Base-by-base conservation (phyloP, 2,329 filamentous ascomycete genomes). In the Tolypocladium guangdongense region DNA sequence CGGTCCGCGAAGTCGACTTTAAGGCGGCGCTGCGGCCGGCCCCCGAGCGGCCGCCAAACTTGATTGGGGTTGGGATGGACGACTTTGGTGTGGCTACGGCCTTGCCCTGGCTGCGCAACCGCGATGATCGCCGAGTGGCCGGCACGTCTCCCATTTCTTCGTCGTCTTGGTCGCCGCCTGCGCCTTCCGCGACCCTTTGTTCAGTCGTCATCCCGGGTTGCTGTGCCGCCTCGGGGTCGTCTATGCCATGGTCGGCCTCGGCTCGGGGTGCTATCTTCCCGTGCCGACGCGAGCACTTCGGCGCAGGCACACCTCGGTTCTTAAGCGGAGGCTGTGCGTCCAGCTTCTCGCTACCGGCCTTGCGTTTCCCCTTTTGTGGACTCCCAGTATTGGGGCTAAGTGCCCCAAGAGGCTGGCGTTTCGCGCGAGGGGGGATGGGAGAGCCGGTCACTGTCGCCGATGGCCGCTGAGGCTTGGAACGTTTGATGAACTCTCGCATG, bases 341-440 rank as follows among this genome's bases (percentile, higher is more conserved):
- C 2, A 33, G 51, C 5, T 53, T 52, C 8, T 57, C 62, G 8
- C 55, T 57, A 1, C 67, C 62, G 3, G 59, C 59, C 55, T 68
- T 70, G 24, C 65, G 65, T 58, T 70, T 70, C 1, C 39, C 46
- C 61, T 66, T 68, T 33, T 59, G 52, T 2, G 67, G 66, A 54
- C 65, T 69, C 32, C 61, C 63, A 30, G 64, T 60, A 52, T 71
- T 71, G 59, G 66, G 66, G 61, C 66, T 70, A 63, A 66, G 67
- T 53, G 56, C 59, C 32, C 59, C 67, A 20, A 71, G 62, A 47
- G 68, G 66, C 37, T 58, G 58, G 36, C 68, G 63, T 56, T 64
- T 62, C 1, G 48, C 22, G 7, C 52, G n/a, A 8, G 56, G 54
- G 7, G 64, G 60, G 27, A 67, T 58, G 16, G 66, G 64, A n/a